These are phyloP conservation scores for Diplogelasinospora grovesii DNA, from an alignment of 495 filamentous ascomycete species.

Conservation along the genomic window DNA sequence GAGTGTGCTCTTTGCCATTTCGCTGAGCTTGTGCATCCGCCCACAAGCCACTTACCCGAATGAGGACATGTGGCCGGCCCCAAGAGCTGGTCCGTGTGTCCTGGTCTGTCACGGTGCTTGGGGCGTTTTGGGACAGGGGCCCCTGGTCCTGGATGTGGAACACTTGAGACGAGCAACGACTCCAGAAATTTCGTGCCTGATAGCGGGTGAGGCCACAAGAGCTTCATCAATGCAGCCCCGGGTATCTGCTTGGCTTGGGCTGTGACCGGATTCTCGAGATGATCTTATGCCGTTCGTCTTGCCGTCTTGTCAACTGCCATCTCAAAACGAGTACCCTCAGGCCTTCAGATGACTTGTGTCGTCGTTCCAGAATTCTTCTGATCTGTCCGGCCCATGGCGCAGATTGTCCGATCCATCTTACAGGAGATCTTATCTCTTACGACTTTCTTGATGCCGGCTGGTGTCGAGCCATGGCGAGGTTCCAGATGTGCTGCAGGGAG, in stretches of 20 bases:
- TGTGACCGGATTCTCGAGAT: constrained; percentile 44
- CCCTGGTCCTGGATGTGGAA: constrained; percentile 25
- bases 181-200: constrained; percentile 26
- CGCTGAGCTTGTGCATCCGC: constrained; percentile 19
- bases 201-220: constrained; percentile 26
- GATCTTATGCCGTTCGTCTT: constrained; percentile 43
- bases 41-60: constrained; percentile 22
- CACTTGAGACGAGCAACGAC: constrained; percentile 44
- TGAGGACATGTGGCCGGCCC: constrained; percentile 23
- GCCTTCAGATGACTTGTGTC: constrained; percentile 15
- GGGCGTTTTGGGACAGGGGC: constrained; percentile 24
- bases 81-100: constrained; percentile 20
- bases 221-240: constrained; percentile 32
- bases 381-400: constrained; percentile 13
- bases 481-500: constrained; percentile 22
- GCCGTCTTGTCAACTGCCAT: constrained; percentile 17
- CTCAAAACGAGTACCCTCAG: constrained; percentile 21
- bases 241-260: constrained; percentile 26
- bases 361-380: constrained; percentile 25
- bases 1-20: constrained; percentile 15
- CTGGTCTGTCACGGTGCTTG: constrained; percentile 23
- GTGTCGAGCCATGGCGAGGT: constrained; percentile 11
- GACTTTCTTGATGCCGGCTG: constrained; percentile 5
- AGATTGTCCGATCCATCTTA: constrained; percentile 15
- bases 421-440: constrained; percentile 14